Base-by-base conservation (phyloP, 2,329 filamentous ascomycete species). In the Raffaelea arxii region DNA sequence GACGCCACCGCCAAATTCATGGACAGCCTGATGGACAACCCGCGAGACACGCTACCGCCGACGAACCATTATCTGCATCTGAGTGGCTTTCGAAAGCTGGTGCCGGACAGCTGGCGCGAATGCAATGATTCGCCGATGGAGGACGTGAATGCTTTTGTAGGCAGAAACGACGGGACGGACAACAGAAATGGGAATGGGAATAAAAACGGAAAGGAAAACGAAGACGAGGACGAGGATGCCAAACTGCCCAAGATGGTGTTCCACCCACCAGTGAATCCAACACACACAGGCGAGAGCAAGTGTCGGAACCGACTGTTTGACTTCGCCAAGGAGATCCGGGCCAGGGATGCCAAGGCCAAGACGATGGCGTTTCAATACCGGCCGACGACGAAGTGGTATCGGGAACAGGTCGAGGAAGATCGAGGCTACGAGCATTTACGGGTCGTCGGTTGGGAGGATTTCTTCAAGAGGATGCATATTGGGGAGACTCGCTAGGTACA, bases 321-420 rank as follows among this genome's bases (percentile, higher is more conserved):
- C 32, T 55, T 59, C 35, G 65, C 67, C 4, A 52, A 53, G 6
- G 44, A 54, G 7, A 49, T 50, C 39, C 57, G 43, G 46, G 52
- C 30, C 50, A 56, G 14, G 46, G 48, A 59, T 18, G 43, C 49
- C 6, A 37, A 47, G 3, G 54, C 54, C 18, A 48, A 41, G 5
- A 46, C 39, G 2, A 65, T 71, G 55, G 10, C 41, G 23, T 76
- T 67, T 53, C 55, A 55, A 16, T 78, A 71, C 52, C 56, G 55
- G 37, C 66, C 71, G 9, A 79, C 76, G 2, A 49, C 62, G 49
- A 59, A 69, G 4, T 80, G 77, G 77, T 80, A 79, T 51, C 53
- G 54, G 4, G 61, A 68, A 32, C 70, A 75, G 51, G 53, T 62
- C 22, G 55, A 56, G 1, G 71, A 74, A 54, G 72, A 71, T 2